These are phyloP conservation scores for Colletotrichum higginsianum DNA, from an alignment of 2,329 filamentous ascomycete genomes.

Conservation along the genomic window DNA sequence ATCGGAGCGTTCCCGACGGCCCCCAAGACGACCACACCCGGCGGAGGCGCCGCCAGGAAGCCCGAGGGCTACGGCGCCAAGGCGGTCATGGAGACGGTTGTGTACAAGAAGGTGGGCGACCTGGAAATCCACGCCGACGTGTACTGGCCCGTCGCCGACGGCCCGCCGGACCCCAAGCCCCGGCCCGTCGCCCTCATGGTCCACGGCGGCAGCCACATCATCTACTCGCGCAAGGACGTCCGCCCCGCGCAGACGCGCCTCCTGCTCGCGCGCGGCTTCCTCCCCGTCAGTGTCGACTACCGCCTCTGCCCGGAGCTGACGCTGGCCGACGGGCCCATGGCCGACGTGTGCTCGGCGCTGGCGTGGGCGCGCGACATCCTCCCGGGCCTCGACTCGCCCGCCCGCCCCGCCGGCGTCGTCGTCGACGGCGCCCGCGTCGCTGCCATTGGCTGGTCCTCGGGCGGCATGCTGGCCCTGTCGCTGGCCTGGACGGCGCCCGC, in stretches of 20 bases:
- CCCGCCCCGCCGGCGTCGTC: background rate
- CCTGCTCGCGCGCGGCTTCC: conserved; percentile 56
- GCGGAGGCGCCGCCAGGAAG: too few species aligned
- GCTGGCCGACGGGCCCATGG: conserved; percentile 61
- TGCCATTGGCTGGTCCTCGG: conserved; percentile 64
- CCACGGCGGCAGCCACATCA: conserved; percentile 60
- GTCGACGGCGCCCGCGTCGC: conserved; percentile 48
- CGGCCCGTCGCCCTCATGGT: conserved; percentile 40
- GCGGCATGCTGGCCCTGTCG: conserved; percentile 62
- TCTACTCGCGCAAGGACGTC: conserved; percentile 55
- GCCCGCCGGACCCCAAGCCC: too few species aligned
- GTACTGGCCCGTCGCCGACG: too few species aligned
- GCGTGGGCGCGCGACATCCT: conserved; percentile 53
- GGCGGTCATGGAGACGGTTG: too few species aligned
- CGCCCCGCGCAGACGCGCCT: conserved; percentile 47
- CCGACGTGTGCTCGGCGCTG: conserved; percentile 60
- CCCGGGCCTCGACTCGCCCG: background rate
- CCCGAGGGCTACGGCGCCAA: too few species aligned
- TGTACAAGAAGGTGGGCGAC: too few species aligned
- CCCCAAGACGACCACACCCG: too few species aligned
- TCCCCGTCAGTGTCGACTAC: conserved; percentile 66
- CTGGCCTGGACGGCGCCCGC: conserved; percentile 54
- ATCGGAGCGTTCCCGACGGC: too few species aligned
- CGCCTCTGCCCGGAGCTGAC: conserved; percentile 64
- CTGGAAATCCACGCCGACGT: too few species aligned